Percentiles rank a stretch among this genome's conserved stretches.
Evolutionary conservation across 1,139 yeast genomes (phyloP).

Genomic region (Nakaseomyces nivariensis): DNA sequence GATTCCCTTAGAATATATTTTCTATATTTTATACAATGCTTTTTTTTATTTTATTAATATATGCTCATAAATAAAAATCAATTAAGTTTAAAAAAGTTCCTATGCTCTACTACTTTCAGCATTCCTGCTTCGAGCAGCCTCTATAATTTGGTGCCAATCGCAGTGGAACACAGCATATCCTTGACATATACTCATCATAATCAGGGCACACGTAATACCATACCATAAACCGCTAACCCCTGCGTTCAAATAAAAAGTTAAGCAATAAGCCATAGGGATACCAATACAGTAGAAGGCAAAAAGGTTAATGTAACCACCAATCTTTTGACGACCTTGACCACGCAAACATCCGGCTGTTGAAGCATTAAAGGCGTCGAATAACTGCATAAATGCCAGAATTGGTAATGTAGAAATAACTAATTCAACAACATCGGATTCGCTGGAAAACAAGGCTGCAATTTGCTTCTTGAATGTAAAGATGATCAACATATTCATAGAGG

Average conservation of each 20-base stretch:
- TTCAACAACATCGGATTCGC: slow-evolving; percentile 53
- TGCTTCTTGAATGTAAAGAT: slow-evolving; percentile 43
- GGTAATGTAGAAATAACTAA: slow-evolving; percentile 48
- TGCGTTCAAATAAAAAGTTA: slow-evolving; percentile 49
- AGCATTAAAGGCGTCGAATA: slow-evolving; percentile 75
- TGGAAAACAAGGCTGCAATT: slow-evolving; percentile 61
- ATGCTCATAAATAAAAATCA: background rate
- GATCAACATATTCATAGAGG: slow-evolving; percentile 45
- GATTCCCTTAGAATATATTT: background rate
- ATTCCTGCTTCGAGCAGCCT: slow-evolving; percentile 34
- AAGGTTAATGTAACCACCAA: slow-evolving; percentile 74
- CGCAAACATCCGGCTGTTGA: slow-evolving; percentile 74
- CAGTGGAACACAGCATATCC: slow-evolving; percentile 33
- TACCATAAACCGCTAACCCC: slow-evolving; percentile 74
- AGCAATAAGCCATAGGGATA: slow-evolving; percentile 58
- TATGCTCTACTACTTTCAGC: slow-evolving; percentile 37
- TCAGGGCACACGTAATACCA: slow-evolving; percentile 70
- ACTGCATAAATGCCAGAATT: slow-evolving; percentile 59
- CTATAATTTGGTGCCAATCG: slow-evolving; percentile 30
- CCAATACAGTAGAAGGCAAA: slow-evolving; percentile 65
- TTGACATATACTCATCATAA: slow-evolving; percentile 57
- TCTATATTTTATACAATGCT: background rate
- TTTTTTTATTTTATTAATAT: background rate
- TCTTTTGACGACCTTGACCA: slow-evolving; percentile 78
- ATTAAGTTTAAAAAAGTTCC: background rate